Conservation (phyloP, 2,329 filamentous ascomycete species). For the Aureobasidium zeae region DNA sequence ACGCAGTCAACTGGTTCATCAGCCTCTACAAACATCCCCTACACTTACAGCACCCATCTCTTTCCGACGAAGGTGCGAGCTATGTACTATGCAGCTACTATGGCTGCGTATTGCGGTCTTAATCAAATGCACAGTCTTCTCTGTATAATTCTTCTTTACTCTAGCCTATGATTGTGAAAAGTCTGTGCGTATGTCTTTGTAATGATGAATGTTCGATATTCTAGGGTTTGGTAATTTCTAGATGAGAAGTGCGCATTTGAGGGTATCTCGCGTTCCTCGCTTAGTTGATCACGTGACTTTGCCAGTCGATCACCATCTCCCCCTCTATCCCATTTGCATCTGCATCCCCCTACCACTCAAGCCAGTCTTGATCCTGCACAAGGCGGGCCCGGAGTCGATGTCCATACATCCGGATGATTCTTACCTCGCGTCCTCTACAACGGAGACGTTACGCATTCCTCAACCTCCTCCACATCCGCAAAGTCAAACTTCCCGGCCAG, state of each 20-base stretch:
- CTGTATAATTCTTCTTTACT: too few species aligned
- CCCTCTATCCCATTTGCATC: too few species aligned
- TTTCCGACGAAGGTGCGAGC: slow-evolving; percentile 47
- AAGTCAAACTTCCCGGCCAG: slow-evolving; percentile 25
- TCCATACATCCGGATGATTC: slow-evolving; percentile 32
- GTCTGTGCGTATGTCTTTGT: too few species aligned
- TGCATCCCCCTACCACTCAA: slow-evolving; percentile 5
- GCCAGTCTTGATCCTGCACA: slow-evolving; percentile 1
- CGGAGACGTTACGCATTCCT: slow-evolving; percentile 27
- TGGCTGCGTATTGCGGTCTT: slow-evolving; percentile 50
- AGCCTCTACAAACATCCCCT: slow-evolving; percentile 48
- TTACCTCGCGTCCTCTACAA: slow-evolving; percentile 26
- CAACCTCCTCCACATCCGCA: slow-evolving; percentile 27
- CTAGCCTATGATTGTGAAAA: too few species aligned
- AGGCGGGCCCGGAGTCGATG: slow-evolving; percentile 4
- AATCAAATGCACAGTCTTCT: too few species aligned
- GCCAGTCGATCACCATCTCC: too few species aligned
- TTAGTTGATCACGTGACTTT: too few species aligned
- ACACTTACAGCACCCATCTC: slow-evolving; percentile 48
- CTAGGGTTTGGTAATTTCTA: too few species aligned
- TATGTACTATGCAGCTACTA: slow-evolving; percentile 44
- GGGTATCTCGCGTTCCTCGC: too few species aligned
- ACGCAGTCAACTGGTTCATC: slow-evolving; percentile 48
- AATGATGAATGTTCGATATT: too few species aligned
- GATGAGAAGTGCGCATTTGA: too few species aligned